Percentiles rank a stretch among this genome's conserved stretches.
Evolutionary conservation across 495 filamentous ascomycete genomes (phyloP).

Genomic region (Cudoniella acicularis): DNA sequence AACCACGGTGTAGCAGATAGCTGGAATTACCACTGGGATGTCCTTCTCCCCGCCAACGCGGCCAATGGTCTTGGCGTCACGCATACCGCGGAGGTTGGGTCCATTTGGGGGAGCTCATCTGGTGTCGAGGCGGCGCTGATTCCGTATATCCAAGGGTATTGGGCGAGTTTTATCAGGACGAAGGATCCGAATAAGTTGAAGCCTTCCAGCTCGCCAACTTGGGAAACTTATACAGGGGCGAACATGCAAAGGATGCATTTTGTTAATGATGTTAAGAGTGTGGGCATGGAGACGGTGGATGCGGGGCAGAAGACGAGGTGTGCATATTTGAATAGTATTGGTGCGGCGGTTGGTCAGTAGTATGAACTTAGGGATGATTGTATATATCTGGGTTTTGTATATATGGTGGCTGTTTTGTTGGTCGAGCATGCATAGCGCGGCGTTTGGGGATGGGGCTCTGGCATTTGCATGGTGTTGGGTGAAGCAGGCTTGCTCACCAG

Average conservation of each 20-base stretch:
- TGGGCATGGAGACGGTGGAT: slow-evolving; percentile 50
- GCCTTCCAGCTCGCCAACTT: slow-evolving; percentile 39
- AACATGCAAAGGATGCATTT: slow-evolving; percentile 48
- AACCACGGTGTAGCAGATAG: slow-evolving; percentile 33
- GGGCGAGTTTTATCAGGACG: slow-evolving; percentile 62
- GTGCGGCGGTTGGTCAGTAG: background rate
- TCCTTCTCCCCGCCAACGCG: slow-evolving; percentile 46
- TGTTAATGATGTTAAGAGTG: slow-evolving; percentile 45
- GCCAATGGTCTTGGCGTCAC: slow-evolving; percentile 53
- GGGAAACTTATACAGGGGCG: slow-evolving; percentile 29
- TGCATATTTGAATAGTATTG: background rate
- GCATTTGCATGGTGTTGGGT: background rate
- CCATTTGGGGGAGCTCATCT: slow-evolving; percentile 50
- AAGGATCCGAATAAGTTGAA: slow-evolving; percentile 60
- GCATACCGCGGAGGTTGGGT: slow-evolving; percentile 59
- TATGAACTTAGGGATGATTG: background rate
- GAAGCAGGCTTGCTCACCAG: no score
- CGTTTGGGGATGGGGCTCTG: background rate
- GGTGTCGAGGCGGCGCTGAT: slow-evolving; percentile 14
- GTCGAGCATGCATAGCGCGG: background rate
- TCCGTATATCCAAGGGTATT: slow-evolving; percentile 61
- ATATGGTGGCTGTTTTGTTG: background rate
- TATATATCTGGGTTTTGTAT: background rate
- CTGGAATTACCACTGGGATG: slow-evolving; percentile 63
- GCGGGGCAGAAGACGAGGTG: background rate